These are phyloP conservation scores for Porphyra umbilicalis DNA, from an alignment of 31 red algal genomes.

Conservation along the genomic window DNA sequence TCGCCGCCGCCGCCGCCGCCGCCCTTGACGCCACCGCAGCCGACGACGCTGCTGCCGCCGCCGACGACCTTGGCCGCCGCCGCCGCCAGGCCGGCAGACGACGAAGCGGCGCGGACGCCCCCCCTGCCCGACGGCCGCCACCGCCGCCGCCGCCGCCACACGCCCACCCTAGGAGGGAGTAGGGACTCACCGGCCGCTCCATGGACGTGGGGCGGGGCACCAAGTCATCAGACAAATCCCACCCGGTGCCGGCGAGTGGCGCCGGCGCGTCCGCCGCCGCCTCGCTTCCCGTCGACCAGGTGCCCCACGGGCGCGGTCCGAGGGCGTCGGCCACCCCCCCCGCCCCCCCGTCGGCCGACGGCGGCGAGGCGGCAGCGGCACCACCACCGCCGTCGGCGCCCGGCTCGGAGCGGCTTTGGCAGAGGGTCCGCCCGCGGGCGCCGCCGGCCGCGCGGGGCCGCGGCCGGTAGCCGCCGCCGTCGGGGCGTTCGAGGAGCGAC, in stretches of 20 bases:
- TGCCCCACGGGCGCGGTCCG: too few species aligned
- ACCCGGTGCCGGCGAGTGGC: background rate
- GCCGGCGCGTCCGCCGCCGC: background rate
- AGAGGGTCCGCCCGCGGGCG: background rate
- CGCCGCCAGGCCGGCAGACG: too few species aligned
- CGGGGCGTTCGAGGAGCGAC: background rate
- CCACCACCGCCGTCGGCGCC: background rate
- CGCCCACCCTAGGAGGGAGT: background rate
- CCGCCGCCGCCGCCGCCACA: too few species aligned
- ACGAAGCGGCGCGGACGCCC: too few species aligned
- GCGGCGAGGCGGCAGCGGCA: background rate
- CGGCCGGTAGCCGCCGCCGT: background rate
- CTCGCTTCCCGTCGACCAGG: background rate
- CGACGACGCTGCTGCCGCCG: background rate
- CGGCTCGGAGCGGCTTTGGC: background rate
- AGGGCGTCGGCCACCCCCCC: too few species aligned
- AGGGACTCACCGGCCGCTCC: background rate
- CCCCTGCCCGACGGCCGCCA: background rate
- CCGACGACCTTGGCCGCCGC: too few species aligned
- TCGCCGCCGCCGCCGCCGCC: background rate
- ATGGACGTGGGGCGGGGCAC: background rate
- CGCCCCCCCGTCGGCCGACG: too few species aligned
- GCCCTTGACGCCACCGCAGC: background rate
- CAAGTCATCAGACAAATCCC: background rate
- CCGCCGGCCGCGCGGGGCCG: too few species aligned